These are phyloP conservation scores for Pseudocercospora fuligena DNA, from an alignment of 2,329 filamentous ascomycete species.

Conservation along the genomic window DNA sequence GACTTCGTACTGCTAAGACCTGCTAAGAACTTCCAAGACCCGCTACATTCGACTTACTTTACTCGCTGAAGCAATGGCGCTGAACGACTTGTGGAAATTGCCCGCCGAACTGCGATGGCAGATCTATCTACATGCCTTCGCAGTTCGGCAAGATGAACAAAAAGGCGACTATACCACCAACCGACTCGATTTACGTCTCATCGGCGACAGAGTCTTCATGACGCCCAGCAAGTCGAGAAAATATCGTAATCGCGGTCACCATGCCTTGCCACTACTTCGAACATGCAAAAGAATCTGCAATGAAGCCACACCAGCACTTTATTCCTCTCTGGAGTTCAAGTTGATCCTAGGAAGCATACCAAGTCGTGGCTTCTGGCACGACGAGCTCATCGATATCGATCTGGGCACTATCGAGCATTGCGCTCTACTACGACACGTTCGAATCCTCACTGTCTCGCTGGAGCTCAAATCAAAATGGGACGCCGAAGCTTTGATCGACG, in stretches of 20 bases:
- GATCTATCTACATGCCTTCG: conserved; percentile 34
- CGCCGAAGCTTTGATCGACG: not conserved
- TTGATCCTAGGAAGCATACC: not conserved
- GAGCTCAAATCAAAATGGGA: not conserved
- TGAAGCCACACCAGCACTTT: conserved; percentile 44
- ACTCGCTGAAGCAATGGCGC: not conserved
- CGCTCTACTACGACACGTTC: not conserved
- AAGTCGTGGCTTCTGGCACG: conserved; percentile 3
- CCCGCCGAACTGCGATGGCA: conserved; percentile 37
- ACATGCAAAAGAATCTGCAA: conserved; percentile 49
- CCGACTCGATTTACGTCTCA: conserved; percentile 8
- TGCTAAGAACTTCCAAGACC: too few species aligned
- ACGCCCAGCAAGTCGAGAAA: conserved; percentile 22
- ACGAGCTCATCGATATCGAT: not conserved
- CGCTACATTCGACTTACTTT: not conserved
- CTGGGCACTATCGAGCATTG: not conserved
- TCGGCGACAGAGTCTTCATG: conserved; percentile 14
- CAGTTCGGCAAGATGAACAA: not conserved
- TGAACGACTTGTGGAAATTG: conserved; percentile 16
- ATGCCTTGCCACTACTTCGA: conserved; percentile 42
- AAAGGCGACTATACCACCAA: conserved; percentile 5
- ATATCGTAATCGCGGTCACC: conserved; percentile 36
- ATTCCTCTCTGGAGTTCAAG: not conserved
- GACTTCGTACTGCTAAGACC: too few species aligned
- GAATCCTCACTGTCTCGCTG: not conserved